phyloP scores from a whole-genome alignment of 352 stramenopile species.

The Saprolegnia parasitica region DNA sequence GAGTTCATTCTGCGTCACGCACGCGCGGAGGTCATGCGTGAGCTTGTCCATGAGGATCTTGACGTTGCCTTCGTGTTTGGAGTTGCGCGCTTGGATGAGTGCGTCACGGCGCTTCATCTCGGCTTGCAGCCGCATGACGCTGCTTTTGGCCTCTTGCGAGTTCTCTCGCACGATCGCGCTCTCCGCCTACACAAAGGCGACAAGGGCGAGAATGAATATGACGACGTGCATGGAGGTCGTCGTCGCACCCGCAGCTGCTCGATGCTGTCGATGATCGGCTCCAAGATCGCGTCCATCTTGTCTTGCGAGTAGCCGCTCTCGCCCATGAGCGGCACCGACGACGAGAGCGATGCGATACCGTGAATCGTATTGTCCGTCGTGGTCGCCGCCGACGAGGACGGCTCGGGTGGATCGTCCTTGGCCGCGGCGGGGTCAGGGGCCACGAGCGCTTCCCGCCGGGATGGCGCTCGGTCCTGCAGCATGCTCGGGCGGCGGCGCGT shows the following conservation, averaged over 20 bases:
- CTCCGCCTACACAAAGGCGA: no score
- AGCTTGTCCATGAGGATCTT: constrained; percentile 75
- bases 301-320: constrained; percentile 21
- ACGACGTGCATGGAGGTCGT: not conserved
- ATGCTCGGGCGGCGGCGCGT: constrained; percentile 6
- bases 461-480: not conserved
- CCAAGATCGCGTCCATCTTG: constrained; percentile 40
- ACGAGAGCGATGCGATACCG: not conserved
- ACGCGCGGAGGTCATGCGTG: constrained; percentile 63
- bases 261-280: constrained; percentile 70
- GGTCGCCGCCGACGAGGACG: not conserved
- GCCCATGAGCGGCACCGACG: not conserved
- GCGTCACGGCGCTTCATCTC: constrained; percentile 81
- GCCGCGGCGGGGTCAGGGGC: not conserved
- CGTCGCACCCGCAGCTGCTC: constrained; percentile 63
- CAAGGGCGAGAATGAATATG: no score
- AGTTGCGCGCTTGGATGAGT: constrained; percentile 67
- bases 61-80: constrained; percentile 64
- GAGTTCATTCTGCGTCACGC: constrained; percentile 72
- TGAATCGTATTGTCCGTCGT: not conserved
- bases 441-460: not conserved
- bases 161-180: constrained; percentile 53
- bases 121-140: constrained; percentile 56
- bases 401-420: not conserved
- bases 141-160: constrained; percentile 73